phyloP scores from a whole-genome alignment of 1,284 basidiomycete species.

The Cronartium ribicola region DNA sequence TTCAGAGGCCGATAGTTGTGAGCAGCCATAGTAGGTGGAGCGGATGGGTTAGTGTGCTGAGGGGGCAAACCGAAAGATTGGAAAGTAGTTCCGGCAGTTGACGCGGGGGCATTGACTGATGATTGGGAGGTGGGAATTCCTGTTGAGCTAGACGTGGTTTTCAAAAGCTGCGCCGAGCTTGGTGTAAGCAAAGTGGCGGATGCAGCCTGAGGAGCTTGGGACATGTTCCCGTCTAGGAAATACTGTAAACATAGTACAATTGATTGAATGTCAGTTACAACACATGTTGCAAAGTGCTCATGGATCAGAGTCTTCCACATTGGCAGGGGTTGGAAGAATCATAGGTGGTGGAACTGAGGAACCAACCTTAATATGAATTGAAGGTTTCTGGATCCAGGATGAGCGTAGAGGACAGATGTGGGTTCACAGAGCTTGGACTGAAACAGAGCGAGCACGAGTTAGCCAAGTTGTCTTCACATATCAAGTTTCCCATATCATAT shows the following conservation, averaged over 20 bases:
- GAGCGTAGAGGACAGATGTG: too few species aligned
- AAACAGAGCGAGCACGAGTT: too few species aligned
- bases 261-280: too few species aligned
- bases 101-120: not conserved
- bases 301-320: too few species aligned
- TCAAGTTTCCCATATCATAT: too few species aligned
- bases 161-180: not conserved
- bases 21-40: not conserved
- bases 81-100: not conserved
- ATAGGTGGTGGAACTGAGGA: too few species aligned
- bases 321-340: too few species aligned
- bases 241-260: not conserved
- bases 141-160: not conserved
- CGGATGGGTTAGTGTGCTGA: not conserved
- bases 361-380: too few species aligned
- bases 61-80: constrained; percentile 1
- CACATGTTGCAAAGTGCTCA: too few species aligned
- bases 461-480: too few species aligned
- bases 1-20: constrained; percentile 49
- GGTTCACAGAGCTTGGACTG: too few species aligned
- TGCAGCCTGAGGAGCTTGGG: not conserved
- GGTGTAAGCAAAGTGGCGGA: not conserved
- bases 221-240: not conserved
- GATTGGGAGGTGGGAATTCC: not conserved
- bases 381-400: too few species aligned